Evolutionary conservation across 2,329 filamentous ascomycete genomes (phyloP).

Genomic region (Colletotrichum endophyticum): DNA sequence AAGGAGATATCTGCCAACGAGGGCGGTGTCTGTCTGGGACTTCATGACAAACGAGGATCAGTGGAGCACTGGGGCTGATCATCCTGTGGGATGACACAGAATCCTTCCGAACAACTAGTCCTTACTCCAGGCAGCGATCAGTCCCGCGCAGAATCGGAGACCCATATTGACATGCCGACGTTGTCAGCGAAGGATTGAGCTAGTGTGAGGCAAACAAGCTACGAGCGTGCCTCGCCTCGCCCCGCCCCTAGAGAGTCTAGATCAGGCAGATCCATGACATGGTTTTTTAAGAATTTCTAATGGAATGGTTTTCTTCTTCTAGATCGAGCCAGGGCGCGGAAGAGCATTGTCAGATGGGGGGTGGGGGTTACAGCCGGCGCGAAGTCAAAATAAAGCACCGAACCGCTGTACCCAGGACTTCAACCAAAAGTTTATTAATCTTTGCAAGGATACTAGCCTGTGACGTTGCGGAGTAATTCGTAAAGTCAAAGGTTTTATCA

Average conservation of each 20-base stretch:
- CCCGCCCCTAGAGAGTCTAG: neutral
- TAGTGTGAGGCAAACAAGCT: neutral
- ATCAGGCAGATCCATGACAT: neutral
- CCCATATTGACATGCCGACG: neutral
- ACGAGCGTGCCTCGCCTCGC: neutral
- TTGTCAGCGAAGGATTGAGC: neutral
- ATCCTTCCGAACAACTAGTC: neutral
- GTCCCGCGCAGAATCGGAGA: neutral
- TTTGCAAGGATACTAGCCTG: neutral
- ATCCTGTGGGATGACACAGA: neutral
- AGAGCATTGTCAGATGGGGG: neutral
- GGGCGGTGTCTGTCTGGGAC: neutral
- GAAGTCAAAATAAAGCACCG: neutral
- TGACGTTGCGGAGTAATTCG: neutral
- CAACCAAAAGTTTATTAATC: neutral
- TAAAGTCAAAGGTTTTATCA: neutral
- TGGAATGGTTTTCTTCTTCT: neutral
- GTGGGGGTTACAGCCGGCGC: neutral
- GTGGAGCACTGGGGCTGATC: neutral
- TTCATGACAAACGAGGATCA: neutral
- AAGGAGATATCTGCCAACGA: too few relatives aligned
- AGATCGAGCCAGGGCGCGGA: neutral
- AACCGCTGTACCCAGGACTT: neutral
- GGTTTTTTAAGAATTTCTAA: neutral
- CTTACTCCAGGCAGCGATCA: neutral